phyloP scores from a whole-genome alignment of 2,329 filamentous ascomycete species.

The Ophiostoma triangulosporum region DNA sequence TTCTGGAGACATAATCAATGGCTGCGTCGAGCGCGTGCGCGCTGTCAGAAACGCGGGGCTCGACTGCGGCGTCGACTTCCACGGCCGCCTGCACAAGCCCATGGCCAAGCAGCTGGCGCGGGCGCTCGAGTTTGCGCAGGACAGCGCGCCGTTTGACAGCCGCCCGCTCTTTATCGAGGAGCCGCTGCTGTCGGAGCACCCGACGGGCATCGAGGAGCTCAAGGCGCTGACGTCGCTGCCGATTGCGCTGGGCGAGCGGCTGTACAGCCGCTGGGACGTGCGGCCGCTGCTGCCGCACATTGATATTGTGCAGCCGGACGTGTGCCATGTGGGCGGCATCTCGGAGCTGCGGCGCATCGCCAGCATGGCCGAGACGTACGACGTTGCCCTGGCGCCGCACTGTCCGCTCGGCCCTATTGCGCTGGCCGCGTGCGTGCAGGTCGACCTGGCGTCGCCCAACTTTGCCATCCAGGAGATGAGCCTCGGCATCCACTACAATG shows the following conservation, averaged over 20 bases:
- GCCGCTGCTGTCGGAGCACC: slow-evolving; percentile 48
- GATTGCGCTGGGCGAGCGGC: slow-evolving; percentile 51
- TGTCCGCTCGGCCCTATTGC: slow-evolving; percentile 54
- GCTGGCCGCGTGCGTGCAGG: slow-evolving; percentile 50
- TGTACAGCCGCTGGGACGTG: slow-evolving; percentile 53
- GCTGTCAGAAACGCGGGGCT: slow-evolving; percentile 49
- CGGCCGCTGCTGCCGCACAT: slow-evolving; percentile 50
- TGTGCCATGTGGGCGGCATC: slow-evolving; percentile 50
- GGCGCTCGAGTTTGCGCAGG: slow-evolving; percentile 33
- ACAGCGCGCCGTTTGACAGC: slow-evolving; percentile 23
- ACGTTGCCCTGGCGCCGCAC: slow-evolving; percentile 51
- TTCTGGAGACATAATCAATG: slow-evolving; percentile 29
- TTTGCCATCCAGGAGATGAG: slow-evolving; percentile 59
- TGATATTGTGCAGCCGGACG: slow-evolving; percentile 54
- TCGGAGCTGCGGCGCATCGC: slow-evolving; percentile 50
- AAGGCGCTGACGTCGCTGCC: slow-evolving; percentile 41
- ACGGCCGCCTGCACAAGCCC: slow-evolving; percentile 53
- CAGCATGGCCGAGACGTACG: slow-evolving; percentile 50
- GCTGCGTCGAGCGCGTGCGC: slow-evolving; percentile 46
- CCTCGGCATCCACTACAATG: slow-evolving; percentile 58
- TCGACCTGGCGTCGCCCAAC: slow-evolving; percentile 40
- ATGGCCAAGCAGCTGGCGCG: slow-evolving; percentile 57
- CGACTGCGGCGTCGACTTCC: slow-evolving; percentile 56
- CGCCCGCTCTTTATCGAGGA: slow-evolving; percentile 55
- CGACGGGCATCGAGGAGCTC: slow-evolving; percentile 43